Conservation (phyloP, 257 asterid genomes). For the Solanum tarapatanum region DNA sequence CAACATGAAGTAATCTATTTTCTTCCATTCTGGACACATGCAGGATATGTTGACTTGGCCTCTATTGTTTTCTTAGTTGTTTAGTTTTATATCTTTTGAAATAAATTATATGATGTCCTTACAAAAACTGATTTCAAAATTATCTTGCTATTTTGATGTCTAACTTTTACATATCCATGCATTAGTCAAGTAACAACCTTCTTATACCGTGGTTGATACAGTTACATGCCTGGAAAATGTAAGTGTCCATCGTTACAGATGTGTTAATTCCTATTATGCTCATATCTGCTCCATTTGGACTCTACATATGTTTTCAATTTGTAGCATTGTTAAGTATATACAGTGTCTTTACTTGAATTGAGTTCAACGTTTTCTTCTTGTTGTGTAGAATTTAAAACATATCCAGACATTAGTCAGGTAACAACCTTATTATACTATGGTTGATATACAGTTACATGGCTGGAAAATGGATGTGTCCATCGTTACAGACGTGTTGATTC, state of each 20-base stretch:
- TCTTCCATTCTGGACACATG: not conserved
- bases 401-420: constrained; percentile 26
- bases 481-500: constrained; percentile 45
- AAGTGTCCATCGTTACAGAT: constrained; percentile 59
- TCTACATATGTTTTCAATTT: constrained; percentile 6
- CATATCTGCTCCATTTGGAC: constrained; percentile 66
- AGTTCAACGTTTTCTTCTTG: not conserved
- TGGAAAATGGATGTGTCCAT: constrained; percentile 43
- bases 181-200: constrained; percentile 29
- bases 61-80: not conserved
- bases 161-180: not conserved
- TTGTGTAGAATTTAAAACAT: constrained; percentile 15
- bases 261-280: constrained; percentile 18
- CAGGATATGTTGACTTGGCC: too few relatives aligned
- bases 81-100: not conserved
- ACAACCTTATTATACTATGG: constrained; percentile 27
- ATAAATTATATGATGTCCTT: not conserved
- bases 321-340: not conserved
- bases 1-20: not conserved
- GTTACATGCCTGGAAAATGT: constrained; percentile 56
- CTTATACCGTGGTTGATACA: constrained; percentile 32
- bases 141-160: not conserved
- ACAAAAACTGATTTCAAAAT: not conserved
- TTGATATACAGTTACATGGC: constrained; percentile 50
- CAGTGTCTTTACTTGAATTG: too few relatives aligned